Base-by-base conservation (phyloP, 2,329 filamentous ascomycete species). In the Passalora sequoiae region DNA sequence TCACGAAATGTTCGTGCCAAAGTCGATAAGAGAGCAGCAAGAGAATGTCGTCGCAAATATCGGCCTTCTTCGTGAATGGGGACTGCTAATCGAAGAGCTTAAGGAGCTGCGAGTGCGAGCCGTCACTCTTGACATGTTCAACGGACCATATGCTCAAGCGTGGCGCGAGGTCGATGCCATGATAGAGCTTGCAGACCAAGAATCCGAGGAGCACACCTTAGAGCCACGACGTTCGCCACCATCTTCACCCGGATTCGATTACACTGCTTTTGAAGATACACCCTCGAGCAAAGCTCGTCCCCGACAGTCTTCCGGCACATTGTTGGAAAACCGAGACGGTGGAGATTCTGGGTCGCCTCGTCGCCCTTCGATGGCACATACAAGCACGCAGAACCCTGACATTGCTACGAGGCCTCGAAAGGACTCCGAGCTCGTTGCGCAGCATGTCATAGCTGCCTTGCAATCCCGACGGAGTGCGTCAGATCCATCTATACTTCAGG, bases 121-220 rank as follows among this genome's bases (percentile, higher is more conserved):
- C 4, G 76, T 78, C 13, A 76, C 82, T 32, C 76, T 88, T 60
- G 74, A 80, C 29, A 75, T 91, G 59, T 65, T 79, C 12, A 68
- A 76, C 46, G 83, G 84, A 5, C 61, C 74, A 4, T 74, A 80
- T 16, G 72, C 74, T 9, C 68, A 54, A 9, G 70, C 86, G 35
- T 94, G 86, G 85, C 79, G 81, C 56, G 86, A 92, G 61, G 86
- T 88, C 1, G 85, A 92, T 62, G 86, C 85, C 10, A 89, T 94
- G 66, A 92, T 94, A 60, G 84, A 86, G 24, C 70, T 94, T n/a
- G 87, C 86, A 33, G 81, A 81, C 33, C 72, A 82, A 50, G 78
- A 82, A 54, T 76, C 77, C 35, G 77, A 81, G 19, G 76, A 80
- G 46, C 67, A 73, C 15, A 68, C 70, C 16, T 58, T 67, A 24